Evolutionary conservation across 257 asterid genomes (phyloP), one percentile per base, ranked within the genome.

Genomic region (Oldenlandia corymbosa): DNA sequence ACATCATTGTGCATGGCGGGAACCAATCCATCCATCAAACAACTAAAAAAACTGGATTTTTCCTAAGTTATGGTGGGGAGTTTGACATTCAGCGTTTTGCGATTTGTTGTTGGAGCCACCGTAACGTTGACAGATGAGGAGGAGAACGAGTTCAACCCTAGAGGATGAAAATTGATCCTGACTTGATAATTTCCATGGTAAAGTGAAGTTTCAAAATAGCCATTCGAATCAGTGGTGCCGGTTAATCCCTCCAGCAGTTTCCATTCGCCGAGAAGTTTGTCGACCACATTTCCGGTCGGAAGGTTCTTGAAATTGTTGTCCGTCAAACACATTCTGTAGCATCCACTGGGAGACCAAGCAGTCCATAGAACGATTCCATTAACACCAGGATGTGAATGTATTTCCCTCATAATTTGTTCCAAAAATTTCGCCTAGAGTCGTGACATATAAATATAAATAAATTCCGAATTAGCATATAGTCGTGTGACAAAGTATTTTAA

Each of bases 261-360:
- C 87, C 83, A 83, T 68, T 79, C 84, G 7, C n/a, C 60, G 23
- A 83, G 49, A 18, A 88, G 66, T 60, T 42, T 74, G 69, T 88
- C 90, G 0, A 85, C 85, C 0, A 62, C 78, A 12, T 84, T 80
- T 2, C 77, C 77, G 7, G 74, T 57, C 1, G 54, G 58, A 0
- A 69, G 55, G 68, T 76, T 76, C 26, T 48, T 77, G 68, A 88
- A 84, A 46, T 76, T 70, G 34, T 62, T 41, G 68, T 88, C 90
- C 0, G 94, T 80, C 16, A 88, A 86, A 68, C 94, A 88, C 91
- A 88, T 80, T n/a, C 76, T 72, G 60, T 77, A 83, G 55, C 96
- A 88, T 17, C 82, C 71, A 0, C 69, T 54, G 0, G 79, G 77
- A 0, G 72, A 71, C 56, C 78, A 62, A 39, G 92, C 84, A 0